Evolutionary conservation across 31 red algal genomes (phyloP).

Genomic region (Porphyra umbilicalis): DNA sequence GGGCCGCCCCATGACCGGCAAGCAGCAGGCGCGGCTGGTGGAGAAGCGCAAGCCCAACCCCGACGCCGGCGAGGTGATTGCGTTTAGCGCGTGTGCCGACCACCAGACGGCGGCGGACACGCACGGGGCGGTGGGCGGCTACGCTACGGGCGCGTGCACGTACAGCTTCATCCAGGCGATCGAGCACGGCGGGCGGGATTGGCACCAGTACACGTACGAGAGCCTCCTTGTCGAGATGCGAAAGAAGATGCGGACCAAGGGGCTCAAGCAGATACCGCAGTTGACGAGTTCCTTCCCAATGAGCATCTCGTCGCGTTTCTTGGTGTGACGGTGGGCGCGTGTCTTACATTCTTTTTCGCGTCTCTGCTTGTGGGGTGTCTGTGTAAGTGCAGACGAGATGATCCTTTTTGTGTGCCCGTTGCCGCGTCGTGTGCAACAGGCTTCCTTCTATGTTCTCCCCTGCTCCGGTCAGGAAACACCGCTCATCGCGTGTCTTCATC

Average conservation of each 20-base stretch:
- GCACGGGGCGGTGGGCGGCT: constrained; percentile 30
- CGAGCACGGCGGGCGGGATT: constrained; percentile 64
- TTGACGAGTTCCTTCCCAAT: constrained; percentile 48
- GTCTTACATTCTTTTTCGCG: not conserved
- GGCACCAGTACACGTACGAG: constrained; percentile 58
- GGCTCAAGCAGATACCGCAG: constrained; percentile 44
- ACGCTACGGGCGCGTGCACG: constrained; percentile 56
- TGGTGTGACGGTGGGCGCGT: constrained; percentile 9
- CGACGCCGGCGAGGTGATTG: constrained; percentile 42
- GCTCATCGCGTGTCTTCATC: too few species aligned
- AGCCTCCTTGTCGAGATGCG: constrained; percentile 62
- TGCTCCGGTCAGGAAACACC: too few species aligned
- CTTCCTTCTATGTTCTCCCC: too few species aligned
- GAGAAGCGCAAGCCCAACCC: constrained; percentile 29
- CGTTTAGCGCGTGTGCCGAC: constrained; percentile 64
- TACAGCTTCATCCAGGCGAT: constrained; percentile 53
- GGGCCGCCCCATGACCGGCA: not conserved
- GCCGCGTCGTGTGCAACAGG: too few species aligned
- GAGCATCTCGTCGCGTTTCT: constrained; percentile 27
- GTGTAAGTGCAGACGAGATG: too few species aligned
- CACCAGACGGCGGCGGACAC: constrained; percentile 59
- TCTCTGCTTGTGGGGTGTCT: not conserved
- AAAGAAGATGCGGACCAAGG: constrained; percentile 29
- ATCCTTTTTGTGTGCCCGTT: too few species aligned
- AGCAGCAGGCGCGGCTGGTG: constrained; percentile 11